Percentiles rank a stretch among this genome's conserved stretches.
These are phyloP conservation scores for Penicillium sp. DNA, from an alignment of 2,329 filamentous ascomycete genomes.

Conservation along the genomic window DNA sequence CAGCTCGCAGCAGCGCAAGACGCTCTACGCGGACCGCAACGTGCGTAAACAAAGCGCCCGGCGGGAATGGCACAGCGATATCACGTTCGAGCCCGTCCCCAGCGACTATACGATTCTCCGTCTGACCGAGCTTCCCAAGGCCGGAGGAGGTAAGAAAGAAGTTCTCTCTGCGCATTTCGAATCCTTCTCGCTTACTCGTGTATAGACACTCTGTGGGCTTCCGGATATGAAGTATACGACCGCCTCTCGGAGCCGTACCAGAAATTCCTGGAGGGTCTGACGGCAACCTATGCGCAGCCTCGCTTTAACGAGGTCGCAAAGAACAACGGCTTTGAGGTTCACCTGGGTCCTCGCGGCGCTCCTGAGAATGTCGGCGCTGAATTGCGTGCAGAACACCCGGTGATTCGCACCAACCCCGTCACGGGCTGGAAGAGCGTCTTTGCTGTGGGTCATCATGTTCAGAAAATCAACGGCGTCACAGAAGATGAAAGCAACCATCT, in stretches of 20 bases:
- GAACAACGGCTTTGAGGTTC: slow-evolving; percentile 31
- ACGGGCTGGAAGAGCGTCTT: slow-evolving; percentile 42
- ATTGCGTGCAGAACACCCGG: slow-evolving; percentile 47
- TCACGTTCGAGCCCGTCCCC: slow-evolving; percentile 49
- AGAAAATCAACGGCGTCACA: slow-evolving; percentile 34
- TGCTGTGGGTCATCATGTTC: slow-evolving; percentile 31
- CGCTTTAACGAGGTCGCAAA: slow-evolving; percentile 33
- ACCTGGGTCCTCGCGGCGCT: slow-evolving; percentile 44
- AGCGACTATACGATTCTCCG: slow-evolving; percentile 50
- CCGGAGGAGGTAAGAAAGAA: slow-evolving; percentile 38
- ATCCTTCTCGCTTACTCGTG: not conserved
- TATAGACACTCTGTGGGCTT: slow-evolving; percentile 42
- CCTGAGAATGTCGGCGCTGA: slow-evolving; percentile 57
- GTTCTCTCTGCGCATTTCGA: not conserved
- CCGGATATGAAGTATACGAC: slow-evolving; percentile 45
- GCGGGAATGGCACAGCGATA: slow-evolving; percentile 50
- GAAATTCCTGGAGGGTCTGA: slow-evolving; percentile 42
- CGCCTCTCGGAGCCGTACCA: slow-evolving; percentile 41
- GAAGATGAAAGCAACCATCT: slow-evolving; percentile 34
- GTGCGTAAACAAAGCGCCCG: slow-evolving; percentile 19
- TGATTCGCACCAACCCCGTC: slow-evolving; percentile 54
- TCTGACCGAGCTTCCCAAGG: slow-evolving; percentile 43
- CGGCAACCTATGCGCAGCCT: slow-evolving; percentile 35
- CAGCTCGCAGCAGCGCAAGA: slow-evolving; percentile 42
- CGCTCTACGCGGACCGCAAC: slow-evolving; percentile 40